Evolutionary conservation across 371 early-diverging fungal species (phyloP).

Genomic region (Syncephalastrum sp.): DNA sequence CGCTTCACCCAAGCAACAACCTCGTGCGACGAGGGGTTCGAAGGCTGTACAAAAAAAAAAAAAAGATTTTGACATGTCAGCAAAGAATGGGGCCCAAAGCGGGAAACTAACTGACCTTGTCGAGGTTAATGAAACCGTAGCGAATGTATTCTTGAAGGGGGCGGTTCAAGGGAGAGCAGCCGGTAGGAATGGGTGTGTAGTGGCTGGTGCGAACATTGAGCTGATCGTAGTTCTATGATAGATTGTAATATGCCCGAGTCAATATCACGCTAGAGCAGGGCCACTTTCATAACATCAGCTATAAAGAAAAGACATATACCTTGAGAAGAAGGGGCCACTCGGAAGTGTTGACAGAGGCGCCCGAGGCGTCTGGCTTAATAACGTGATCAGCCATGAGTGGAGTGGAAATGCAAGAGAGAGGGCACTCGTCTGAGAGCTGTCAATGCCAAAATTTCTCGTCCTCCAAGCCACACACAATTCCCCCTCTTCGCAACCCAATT

Average conservation of each 20-base stretch:
- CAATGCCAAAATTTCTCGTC: no score
- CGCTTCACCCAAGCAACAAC: constrained; percentile 99
- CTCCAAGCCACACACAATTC: no score
- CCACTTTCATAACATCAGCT: background rate
- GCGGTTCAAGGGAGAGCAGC: constrained; percentile 96
- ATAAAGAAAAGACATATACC: constrained; percentile 40
- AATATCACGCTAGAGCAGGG: background rate
- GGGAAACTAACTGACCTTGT: constrained; percentile 32
- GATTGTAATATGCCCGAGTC: background rate
- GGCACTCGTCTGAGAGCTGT: no score
- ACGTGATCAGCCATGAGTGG: constrained; percentile 32
- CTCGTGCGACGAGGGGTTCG: constrained; percentile 99
- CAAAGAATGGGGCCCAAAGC: background rate
- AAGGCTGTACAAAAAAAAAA: constrained; percentile 82
- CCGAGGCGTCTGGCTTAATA: constrained; percentile 75
- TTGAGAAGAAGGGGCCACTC: constrained; percentile 96
- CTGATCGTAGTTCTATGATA: constrained; percentile 92
- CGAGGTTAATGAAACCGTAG: constrained; percentile 98
- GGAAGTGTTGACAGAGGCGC: constrained; percentile 88
- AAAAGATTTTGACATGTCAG: background rate
- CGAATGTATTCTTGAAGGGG: constrained; percentile 89
- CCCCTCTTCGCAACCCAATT: no score
- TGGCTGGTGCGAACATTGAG: constrained; percentile 96
- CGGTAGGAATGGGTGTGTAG: constrained; percentile 97
- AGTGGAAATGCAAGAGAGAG: no score